Base-by-base conservation (phyloP, 768 basidiomycete species). In the Mycena floridula region DNA sequence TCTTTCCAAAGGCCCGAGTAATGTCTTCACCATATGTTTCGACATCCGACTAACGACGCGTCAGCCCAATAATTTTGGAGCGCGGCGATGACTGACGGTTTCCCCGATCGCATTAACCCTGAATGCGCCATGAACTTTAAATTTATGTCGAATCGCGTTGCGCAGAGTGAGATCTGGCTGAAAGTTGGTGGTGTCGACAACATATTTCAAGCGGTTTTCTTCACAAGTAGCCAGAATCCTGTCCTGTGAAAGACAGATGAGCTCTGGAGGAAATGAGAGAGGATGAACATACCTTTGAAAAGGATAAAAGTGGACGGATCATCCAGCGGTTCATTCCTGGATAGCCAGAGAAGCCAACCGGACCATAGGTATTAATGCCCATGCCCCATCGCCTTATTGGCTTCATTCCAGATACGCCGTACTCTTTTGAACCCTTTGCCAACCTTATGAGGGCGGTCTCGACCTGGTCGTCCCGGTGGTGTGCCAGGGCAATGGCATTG, bases 401-500 rank as follows among this genome's bases (percentile, higher is more conserved):
- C 30, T 73, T 69, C 84, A 91, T 91, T 3, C 83, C 89, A 9
- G 74, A 74, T 1, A 80, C 73, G 0, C 84, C 85, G 13, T 74
- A 44, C 35, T 62, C 56, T 2, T 76, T 70, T 5, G 81, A 81
- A 0, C 82, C 80, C 48, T 62, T 72, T 5, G 76, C 69, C 13
- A 84, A 57, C 5, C 89, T 77, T 71, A 89, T 79, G 42, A 92
- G 62, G 24, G 79, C 72, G 0, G 89, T 92, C 58, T 92, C 89
- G 8, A 90, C 73, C 57, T 91, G 87, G 56, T 92, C 89, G 55
- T 92, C 87, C 3, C 74, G 73, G 55, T 92, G 89, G 52, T 92
- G 89, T 0, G 76, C 89, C 40, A 82, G 72, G 1, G 82, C 83
- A 43, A 89, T 57, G 12, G 70, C 57, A 13, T 66, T 50, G 3